Conservation (phyloP, 257 asterid species). For the Gentiana straminea region DNA sequence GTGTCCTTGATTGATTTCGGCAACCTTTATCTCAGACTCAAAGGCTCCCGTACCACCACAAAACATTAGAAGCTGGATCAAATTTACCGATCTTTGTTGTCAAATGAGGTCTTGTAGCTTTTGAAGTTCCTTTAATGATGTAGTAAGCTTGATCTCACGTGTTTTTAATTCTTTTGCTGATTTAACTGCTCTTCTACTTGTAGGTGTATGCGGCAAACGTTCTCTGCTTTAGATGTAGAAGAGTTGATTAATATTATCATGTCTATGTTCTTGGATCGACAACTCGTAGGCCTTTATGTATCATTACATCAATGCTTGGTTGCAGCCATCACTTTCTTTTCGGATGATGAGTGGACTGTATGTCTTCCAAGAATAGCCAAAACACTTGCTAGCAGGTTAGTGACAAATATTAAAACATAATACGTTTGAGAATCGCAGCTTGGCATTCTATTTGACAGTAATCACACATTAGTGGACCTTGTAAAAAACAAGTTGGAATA, state of each 20-base stretch:
- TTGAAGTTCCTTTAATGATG: not conserved
- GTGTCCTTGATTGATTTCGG: slow-evolving; percentile 11
- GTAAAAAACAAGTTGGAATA: no score
- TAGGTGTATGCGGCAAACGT: slow-evolving; percentile 37
- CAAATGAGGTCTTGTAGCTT: slow-evolving; percentile 42
- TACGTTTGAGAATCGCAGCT: no score
- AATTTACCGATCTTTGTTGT: slow-evolving; percentile 38
- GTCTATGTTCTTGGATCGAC: slow-evolving; percentile 66
- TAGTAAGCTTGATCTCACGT: not conserved
- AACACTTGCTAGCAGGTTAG: slow-evolving; percentile 62
- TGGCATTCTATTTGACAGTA: no score
- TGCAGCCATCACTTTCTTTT: slow-evolving; percentile 47
- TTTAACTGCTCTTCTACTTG: slow-evolving; percentile 5
- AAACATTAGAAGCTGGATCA: slow-evolving; percentile 72
- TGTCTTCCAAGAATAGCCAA: slow-evolving; percentile 55
- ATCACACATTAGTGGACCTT: no score
- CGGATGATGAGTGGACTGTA: slow-evolving; percentile 53
- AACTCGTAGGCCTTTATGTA: slow-evolving; percentile 55
- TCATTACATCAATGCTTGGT: slow-evolving; percentile 42
- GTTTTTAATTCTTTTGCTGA: not conserved
- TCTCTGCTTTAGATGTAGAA: slow-evolving; percentile 60
- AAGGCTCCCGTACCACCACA: slow-evolving; percentile 60
- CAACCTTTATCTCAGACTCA: slow-evolving; percentile 34
- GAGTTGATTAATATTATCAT: slow-evolving; percentile 50
- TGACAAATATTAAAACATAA: not conserved